Percentiles rank a stretch among this genome's conserved stretches.
Evolutionary conservation across 441 rosid species (phyloP).

Genomic region (Geranium incanum): DNA sequence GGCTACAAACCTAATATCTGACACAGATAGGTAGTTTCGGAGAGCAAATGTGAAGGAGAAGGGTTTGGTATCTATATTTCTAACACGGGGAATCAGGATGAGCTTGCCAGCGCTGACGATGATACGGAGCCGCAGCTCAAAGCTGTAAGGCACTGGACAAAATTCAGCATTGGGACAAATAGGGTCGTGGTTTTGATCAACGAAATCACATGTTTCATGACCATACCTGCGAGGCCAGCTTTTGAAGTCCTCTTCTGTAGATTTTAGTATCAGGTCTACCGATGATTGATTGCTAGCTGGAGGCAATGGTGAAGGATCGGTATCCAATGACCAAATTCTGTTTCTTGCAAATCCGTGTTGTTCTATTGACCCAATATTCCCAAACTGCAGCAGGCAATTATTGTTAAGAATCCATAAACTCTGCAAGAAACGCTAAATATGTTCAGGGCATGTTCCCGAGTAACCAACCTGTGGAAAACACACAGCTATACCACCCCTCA

Average conservation of each 20-base stretch:
- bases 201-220: conserved; percentile 2
- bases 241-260: conserved; percentile 42
- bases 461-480: conserved; percentile 41
- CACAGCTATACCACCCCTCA: conserved; percentile 66
- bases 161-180: neutral
- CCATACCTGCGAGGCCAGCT: conserved; percentile 58
- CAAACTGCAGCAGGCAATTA: conserved; percentile 43
- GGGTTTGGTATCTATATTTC: conserved; percentile 53
- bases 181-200: neutral
- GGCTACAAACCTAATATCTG: conserved; percentile 53
- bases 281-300: conserved; percentile 41
- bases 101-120: conserved; percentile 54
- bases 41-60: conserved; percentile 55
- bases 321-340: conserved; percentile 49
- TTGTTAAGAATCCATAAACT: conserved; percentile 9
- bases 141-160: conserved; percentile 33
- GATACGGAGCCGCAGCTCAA: conserved; percentile 60
- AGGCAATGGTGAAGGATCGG: conserved; percentile 48
- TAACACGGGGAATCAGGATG: conserved; percentile 63
- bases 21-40: conserved; percentile 50
- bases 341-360: conserved; percentile 91
- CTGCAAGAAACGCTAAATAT: conserved; percentile 7
- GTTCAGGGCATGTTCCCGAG: neutral
- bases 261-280: conserved; percentile 40
- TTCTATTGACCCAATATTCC: conserved; percentile 58